phyloP scores from a whole-genome alignment of 495 filamentous ascomycete species.

The Podospora conica region DNA sequence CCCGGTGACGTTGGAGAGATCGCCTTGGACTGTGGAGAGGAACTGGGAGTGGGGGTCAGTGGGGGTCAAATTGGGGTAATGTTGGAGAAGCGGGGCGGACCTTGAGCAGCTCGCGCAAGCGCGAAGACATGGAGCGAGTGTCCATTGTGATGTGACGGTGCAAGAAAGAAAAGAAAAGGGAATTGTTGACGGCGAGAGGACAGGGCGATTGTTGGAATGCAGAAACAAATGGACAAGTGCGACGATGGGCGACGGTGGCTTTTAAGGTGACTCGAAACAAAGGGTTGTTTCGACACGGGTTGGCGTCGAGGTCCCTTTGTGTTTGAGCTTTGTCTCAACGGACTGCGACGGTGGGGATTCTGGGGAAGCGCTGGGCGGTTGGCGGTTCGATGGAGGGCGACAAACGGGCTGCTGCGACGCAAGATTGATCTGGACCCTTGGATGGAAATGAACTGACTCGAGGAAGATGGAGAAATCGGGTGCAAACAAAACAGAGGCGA shows the following conservation, averaged over 20 bases:
- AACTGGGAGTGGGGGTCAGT: conserved; percentile 44
- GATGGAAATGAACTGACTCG: background rate
- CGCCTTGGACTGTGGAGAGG: conserved; percentile 78
- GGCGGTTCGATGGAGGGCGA: background rate
- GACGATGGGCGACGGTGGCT: background rate
- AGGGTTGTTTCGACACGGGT: background rate
- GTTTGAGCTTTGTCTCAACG: background rate
- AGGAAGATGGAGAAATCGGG: background rate
- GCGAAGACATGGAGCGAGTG: background rate
- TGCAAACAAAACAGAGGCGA: background rate
- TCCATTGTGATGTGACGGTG: background rate
- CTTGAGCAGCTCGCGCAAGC: background rate
- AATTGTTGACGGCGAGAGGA: background rate
- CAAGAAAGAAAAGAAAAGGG: background rate
- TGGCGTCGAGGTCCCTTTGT: background rate
- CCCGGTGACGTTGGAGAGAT: conserved; percentile 78
- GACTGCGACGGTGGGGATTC: background rate
- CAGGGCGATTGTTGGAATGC: background rate
- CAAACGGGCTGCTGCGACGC: background rate
- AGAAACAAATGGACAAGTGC: background rate
- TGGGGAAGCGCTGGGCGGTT: background rate
- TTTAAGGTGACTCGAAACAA: background rate
- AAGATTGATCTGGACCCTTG: background rate
- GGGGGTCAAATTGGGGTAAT: background rate
- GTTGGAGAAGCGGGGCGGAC: background rate